A percentile compares a stretch with the other conserved stretches of the same genome.
These are phyloP conservation scores for Lactarius trivialis DNA, from an alignment of 768 basidiomycete genomes.

Conservation along the genomic window DNA sequence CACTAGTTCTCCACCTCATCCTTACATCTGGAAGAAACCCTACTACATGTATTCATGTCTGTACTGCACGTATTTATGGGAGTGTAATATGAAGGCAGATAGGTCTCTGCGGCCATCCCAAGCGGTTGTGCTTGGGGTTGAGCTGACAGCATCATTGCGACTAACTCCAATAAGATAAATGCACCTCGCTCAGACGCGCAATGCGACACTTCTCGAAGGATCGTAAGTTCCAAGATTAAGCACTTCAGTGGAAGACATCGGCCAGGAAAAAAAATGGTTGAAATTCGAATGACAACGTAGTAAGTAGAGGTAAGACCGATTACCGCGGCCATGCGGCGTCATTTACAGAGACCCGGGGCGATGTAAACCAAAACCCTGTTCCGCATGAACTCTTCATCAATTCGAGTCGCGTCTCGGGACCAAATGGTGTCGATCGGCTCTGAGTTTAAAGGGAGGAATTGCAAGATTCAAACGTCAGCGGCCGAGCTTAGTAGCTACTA, in stretches of 20 bases:
- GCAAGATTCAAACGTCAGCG: slow-evolving; percentile 17
- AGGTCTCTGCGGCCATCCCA: slow-evolving; percentile 10
- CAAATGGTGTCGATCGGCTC: slow-evolving; percentile 16
- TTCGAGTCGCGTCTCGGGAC: slow-evolving; percentile 16
- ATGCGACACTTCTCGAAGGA: slow-evolving; percentile 18
- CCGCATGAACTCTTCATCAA: slow-evolving; percentile 18
- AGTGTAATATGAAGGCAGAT: slow-evolving; percentile 11
- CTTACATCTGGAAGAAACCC: slow-evolving; percentile 6
- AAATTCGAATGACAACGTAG: slow-evolving; percentile 15
- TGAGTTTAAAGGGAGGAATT: slow-evolving; percentile 9
- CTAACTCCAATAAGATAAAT: slow-evolving; percentile 23
- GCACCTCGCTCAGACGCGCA: slow-evolving; percentile 11
- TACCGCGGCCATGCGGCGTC: slow-evolving; percentile 21
- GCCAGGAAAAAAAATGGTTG: slow-evolving; percentile 11
- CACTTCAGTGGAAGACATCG: slow-evolving; percentile 13
- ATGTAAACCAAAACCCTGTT: slow-evolving; percentile 17
- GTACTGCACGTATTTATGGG: slow-evolving; percentile 16
- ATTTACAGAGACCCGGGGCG: slow-evolving; percentile 12
- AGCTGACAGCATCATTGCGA: slow-evolving; percentile 20
- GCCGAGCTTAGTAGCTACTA: background rate
- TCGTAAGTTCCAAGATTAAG: slow-evolving; percentile 19
- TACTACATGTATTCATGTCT: slow-evolving; percentile 16
- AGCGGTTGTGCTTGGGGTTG: slow-evolving; percentile 9
- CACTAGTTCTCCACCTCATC: slow-evolving; percentile 12
- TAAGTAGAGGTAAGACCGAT: slow-evolving; percentile 6